Base-by-base conservation (phyloP, 23 red algal genomes). In the Gracilaria domingensis region DNA sequence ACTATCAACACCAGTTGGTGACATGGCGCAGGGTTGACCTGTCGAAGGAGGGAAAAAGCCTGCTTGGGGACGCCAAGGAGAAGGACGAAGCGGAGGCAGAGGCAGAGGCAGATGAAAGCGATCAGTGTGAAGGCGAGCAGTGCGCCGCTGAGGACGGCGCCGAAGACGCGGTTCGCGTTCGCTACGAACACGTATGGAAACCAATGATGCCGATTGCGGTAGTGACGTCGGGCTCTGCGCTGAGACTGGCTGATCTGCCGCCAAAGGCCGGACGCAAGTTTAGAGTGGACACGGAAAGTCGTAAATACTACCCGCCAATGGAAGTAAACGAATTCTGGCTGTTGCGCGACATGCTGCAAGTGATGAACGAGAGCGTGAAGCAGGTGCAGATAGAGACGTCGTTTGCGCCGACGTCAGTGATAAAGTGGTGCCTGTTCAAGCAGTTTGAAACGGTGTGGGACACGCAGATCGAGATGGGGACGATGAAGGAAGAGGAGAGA, bases 251-350 rank as follows among this genome's bases (percentile, higher is more conserved):
- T 8, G 55, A 91, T 57, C n/a, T 95, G 4, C 93, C 94, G 66
- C 80, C 88, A 18, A 35, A 16, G 24, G 86, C 89, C 16, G 87
- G 56, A 30, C 36, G 20, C 12, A 14, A 21, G 35, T 90, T 62
- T 53, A 64, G 66, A 12, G 94, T 92, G 36, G 58, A 80, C 64
- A 30, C 32, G 34, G 70, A 60, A 29, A 58, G 48, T 9, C 87
- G 35, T 30, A 14, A 59, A 21, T 98, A 91, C 85, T 84, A 92
- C 67, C 96, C 96, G 17, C 55, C 93, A 8, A 42, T 94, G 55
- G 28, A 83, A 30, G 62, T 94, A 65, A 93, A 98, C 28, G 96
- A 98, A 28, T 92, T 98, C 75, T 98, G 91, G 85, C 16, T 88
- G 54, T 18, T 95, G 17, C 32, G 85, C 36, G 88, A 94, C n/a